Evolutionary conservation across 257 asterid genomes (phyloP), one percentile per base, ranked within the genome.

Genomic region (Solanum peruvianum): DNA sequence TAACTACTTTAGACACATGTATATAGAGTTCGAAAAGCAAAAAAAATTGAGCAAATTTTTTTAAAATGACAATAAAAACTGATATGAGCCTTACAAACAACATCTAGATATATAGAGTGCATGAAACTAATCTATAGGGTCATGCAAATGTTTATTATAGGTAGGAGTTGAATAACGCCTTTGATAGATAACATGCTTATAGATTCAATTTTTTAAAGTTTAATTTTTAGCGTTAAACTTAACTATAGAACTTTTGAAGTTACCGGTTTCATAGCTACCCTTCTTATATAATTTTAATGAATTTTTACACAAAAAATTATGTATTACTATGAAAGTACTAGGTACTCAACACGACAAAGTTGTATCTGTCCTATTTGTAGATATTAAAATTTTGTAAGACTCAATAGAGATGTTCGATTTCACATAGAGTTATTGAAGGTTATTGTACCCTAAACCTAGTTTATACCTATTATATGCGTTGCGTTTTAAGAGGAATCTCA

Each of bases 21-120:
- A 71, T 16, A 14, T 9, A 21, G 18, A 11, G 27, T 2, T 6
- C 1, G 52, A 6, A 49, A 1, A 52, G 3, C 0, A 52, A 0
- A 52, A 52, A 52, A 52, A 52, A 6, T 0, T 52, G 62, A 52
- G 0, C 1, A 52, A 16, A 0, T 16, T 2, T 33, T 47, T 49
- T 49, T 49, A 5, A 49, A 14, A 47, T 2, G 58, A 1, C 7
- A 14, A 47, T 3, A 47, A 47, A 47, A 14, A 47, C 0, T 14
- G 20, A 47, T 0, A 47, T 14, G 0, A 47, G 58, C 58, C 58
- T 47, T 47, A 7, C 5, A 47, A 47, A 16, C 60, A 49, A 49
- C 60, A 49, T 2, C 6, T 49, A 52, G 23, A 7, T 52, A 52
- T 0, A 18, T 52, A 52, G 0, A 52, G 62, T 52, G 10, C 62